A percentile compares a stretch with the other conserved stretches of the same genome.
These are phyloP conservation scores for Pestalotiopsis fici DNA, from an alignment of 2,329 filamentous ascomycete genomes.

Conservation along the genomic window DNA sequence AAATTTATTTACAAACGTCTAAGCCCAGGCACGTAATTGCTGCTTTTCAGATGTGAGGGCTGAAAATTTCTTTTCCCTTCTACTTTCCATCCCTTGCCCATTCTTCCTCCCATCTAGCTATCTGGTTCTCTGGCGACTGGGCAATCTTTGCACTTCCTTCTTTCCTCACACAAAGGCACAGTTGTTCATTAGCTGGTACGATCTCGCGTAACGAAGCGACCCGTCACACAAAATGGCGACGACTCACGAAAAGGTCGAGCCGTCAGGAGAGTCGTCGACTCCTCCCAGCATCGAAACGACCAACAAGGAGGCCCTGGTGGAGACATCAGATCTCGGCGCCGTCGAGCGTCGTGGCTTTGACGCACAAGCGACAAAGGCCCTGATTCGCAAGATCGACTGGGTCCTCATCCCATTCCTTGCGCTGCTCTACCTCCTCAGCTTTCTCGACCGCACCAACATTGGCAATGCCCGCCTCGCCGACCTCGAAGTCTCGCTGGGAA, in stretches of 20 bases:
- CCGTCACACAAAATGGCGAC: not conserved
- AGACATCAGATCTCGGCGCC: constrained; percentile 18
- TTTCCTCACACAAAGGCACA: not conserved
- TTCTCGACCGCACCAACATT: constrained; percentile 52
- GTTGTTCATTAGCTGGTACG: too few relatives aligned
- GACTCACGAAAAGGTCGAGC: constrained; percentile 1
- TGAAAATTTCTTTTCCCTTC: not conserved
- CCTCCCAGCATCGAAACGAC: constrained; percentile 9
- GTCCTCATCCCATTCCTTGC: constrained; percentile 55
- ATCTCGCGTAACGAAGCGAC: not conserved
- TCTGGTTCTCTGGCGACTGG: not conserved
- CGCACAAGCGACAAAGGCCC: constrained; percentile 39
- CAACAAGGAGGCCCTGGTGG: constrained; percentile 6
- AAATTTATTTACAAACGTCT: not conserved
- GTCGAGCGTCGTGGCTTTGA: constrained; percentile 27
- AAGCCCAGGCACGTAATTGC: not conserved
- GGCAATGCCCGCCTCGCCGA: constrained; percentile 41
- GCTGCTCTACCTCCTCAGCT: constrained; percentile 52
- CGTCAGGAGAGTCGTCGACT: constrained; percentile 10
- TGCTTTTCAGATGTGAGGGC: not conserved
- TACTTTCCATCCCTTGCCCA: not conserved
- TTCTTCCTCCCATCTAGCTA: not conserved
- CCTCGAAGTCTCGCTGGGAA: constrained; percentile 33
- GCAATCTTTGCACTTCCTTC: not conserved
- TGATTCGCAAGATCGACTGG: constrained; percentile 50